These are phyloP conservation scores for Scutellaria galericulata DNA, from an alignment of 257 asterid genomes.

Conservation along the genomic window DNA sequence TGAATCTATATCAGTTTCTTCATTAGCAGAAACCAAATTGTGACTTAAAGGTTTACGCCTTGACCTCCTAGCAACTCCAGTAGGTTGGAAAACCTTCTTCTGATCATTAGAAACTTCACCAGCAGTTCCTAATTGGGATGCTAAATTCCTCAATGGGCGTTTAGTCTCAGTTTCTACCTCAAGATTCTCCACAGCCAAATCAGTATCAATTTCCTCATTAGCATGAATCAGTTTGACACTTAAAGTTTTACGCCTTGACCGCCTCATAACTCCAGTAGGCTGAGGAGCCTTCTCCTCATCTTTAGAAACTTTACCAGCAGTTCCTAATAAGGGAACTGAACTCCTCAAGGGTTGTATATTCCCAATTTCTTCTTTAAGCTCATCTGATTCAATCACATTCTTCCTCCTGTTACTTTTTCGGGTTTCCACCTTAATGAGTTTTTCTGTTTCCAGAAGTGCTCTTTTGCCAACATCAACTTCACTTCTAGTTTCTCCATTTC, in stretches of 20 bases:
- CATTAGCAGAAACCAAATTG: constrained; percentile 21
- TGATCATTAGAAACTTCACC: constrained; percentile 33
- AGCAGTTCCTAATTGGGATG: constrained; percentile 20
- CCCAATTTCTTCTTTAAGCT: constrained; percentile 29
- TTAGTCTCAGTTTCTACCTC: constrained; percentile 28
- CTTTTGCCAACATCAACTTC: constrained; percentile 17
- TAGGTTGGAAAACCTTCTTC: constrained; percentile 29
- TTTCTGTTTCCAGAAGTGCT: constrained; percentile 26
- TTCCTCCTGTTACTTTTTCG: constrained; percentile 45
- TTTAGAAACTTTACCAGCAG: constrained; percentile 29
- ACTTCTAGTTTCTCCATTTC: constrained; percentile 29
- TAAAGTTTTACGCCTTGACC: constrained; percentile 37
- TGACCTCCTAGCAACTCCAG: constrained; percentile 33
- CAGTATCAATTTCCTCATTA: constrained; percentile 13
- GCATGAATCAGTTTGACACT: constrained; percentile 16
- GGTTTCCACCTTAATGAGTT: constrained; percentile 33
- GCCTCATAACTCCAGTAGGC: constrained; percentile 28
- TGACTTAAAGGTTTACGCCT: constrained; percentile 29
- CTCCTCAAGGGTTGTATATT: constrained; percentile 21
- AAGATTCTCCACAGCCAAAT: constrained; percentile 13
- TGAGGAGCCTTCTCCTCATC: constrained; percentile 29
- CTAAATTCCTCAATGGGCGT: constrained; percentile 26
- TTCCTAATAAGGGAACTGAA: constrained; percentile 30
- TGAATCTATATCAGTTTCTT: constrained; percentile 16
- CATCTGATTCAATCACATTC: constrained; percentile 26